These are phyloP conservation scores for Candida maris DNA, from an alignment of 805 yeast species.

Conservation along the genomic window DNA sequence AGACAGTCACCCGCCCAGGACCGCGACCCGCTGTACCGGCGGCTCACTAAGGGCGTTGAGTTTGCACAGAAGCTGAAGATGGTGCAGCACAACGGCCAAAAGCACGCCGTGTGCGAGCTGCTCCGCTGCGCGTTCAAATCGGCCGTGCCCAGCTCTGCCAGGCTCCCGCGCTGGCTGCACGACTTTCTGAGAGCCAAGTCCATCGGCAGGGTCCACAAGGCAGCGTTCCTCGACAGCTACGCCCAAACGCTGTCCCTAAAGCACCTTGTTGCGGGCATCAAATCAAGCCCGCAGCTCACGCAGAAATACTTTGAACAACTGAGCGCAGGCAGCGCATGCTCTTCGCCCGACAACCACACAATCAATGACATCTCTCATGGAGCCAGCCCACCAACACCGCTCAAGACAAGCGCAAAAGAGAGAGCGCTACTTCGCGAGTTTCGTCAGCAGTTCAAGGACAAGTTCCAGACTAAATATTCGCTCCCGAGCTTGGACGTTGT, in stretches of 20 bases:
- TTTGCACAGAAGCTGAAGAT: slow-evolving; percentile 3
- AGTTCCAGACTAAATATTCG: slow-evolving; percentile 11
- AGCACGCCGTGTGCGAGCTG: slow-evolving; percentile 7
- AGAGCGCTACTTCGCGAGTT: slow-evolving; percentile 4
- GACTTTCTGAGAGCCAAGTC: slow-evolving; percentile 8
- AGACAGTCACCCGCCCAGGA: not conserved
- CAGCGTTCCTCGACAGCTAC: slow-evolving; percentile 6
- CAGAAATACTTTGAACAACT: slow-evolving; percentile 8
- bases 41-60: slow-evolving; percentile 2
- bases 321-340: slow-evolving; percentile 1
- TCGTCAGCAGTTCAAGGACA: slow-evolving; percentile 12
- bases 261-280: slow-evolving; percentile 9
- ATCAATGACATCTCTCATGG: not conserved
- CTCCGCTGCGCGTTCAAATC: slow-evolving; percentile 8
- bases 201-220: slow-evolving; percentile 7
- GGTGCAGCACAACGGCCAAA: slow-evolving; percentile 7
- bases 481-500: slow-evolving; percentile 12
- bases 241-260: slow-evolving; percentile 1
- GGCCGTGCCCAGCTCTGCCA: slow-evolving; percentile 3
- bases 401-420: not conserved
- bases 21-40: slow-evolving; percentile 1
- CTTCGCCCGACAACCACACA: slow-evolving; percentile 3
- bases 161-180: slow-evolving; percentile 16
- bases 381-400: not conserved
- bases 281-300: slow-evolving; percentile 1